These are phyloP conservation scores for Gaeumannomyces tritici DNA, from an alignment of 2,329 filamentous ascomycete species.

Conservation along the genomic window DNA sequence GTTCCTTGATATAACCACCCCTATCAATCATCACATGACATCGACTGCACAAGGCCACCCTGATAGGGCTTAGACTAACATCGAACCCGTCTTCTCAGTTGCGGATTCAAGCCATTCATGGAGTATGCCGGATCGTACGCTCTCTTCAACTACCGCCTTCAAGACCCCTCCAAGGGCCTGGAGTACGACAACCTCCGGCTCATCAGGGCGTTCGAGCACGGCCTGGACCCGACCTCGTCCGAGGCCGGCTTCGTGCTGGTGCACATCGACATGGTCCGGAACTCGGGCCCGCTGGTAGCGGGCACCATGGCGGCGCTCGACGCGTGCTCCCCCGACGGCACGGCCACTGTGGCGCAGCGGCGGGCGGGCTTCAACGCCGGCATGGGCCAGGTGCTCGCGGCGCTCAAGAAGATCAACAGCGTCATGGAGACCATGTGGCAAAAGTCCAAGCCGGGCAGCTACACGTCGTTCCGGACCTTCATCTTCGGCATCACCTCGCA, in stretches of 20 bases:
- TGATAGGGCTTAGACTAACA: conserved; percentile 21
- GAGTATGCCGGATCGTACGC: conserved; percentile 66
- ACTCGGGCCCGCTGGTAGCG: conserved; percentile 68
- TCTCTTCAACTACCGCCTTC: conserved; percentile 57
- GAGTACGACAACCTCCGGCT: conserved; percentile 65
- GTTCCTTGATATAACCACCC: background rate
- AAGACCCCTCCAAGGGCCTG: conserved; percentile 45
- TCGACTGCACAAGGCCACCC: background rate
- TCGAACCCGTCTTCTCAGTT: background rate
- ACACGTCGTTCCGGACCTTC: conserved; percentile 88
- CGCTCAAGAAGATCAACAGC: conserved; percentile 61
- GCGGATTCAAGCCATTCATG: conserved; percentile 85
- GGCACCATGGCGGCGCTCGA: conserved; percentile 62
- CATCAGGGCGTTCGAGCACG: conserved; percentile 84
- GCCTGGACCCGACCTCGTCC: conserved; percentile 75
- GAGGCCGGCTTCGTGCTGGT: conserved; percentile 95
- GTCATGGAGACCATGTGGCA: conserved; percentile 91
- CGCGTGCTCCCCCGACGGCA: conserved; percentile 25
- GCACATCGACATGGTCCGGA: conserved; percentile 89
- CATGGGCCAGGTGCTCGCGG: conserved; percentile 49
- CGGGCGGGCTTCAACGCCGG: conserved; percentile 50
- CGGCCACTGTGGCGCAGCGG: conserved; percentile 26
- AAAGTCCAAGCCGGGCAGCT: conserved; percentile 69
- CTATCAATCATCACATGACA: background rate
- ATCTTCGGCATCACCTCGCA: conserved; percentile 94